Conservation (phyloP, 2,329 filamentous ascomycete species). For the Bertia moriformis region DNA sequence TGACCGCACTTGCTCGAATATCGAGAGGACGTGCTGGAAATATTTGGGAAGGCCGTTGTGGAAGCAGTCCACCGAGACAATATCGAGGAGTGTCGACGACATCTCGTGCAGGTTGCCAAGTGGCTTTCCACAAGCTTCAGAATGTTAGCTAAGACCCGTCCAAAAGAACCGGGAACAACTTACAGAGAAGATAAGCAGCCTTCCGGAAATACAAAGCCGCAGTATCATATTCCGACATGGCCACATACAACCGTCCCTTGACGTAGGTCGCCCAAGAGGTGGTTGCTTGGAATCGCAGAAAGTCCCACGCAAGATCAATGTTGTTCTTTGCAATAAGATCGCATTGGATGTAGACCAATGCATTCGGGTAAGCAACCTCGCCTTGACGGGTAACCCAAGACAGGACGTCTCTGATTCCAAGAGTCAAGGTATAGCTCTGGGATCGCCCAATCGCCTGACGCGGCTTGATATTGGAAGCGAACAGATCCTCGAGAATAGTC, state of each 20-base stretch:
- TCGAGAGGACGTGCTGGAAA: constrained; percentile 38
- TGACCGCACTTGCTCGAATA: constrained; percentile 39
- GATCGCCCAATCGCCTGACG: not conserved
- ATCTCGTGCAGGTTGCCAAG: constrained; percentile 11
- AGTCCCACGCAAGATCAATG: constrained; percentile 37
- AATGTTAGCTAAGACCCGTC: too few relatives aligned
- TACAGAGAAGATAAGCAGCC: constrained; percentile 36
- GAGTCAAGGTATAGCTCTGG: not conserved
- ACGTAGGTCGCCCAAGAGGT: constrained; percentile 44
- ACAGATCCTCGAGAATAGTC: constrained; percentile 1
- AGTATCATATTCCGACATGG: constrained; percentile 33
- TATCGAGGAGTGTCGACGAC: constrained; percentile 32
- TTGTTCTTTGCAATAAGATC: constrained; percentile 26
- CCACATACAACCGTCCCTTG: constrained; percentile 38
- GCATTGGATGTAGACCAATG: constrained; percentile 27
- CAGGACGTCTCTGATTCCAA: not conserved
- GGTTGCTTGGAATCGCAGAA: constrained; percentile 36
- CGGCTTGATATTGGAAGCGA: not conserved
- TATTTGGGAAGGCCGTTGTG: constrained; percentile 40
- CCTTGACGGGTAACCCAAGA: constrained; percentile 12
- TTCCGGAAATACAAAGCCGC: constrained; percentile 42
- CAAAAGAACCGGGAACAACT: too few relatives aligned
- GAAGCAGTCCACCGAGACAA: constrained; percentile 37
- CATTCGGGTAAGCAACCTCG: constrained; percentile 17
- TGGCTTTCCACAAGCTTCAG: not conserved